Evolutionary conservation across 2,329 filamentous ascomycete genomes (phyloP).

Genomic region (Calonectria leucothoes): DNA sequence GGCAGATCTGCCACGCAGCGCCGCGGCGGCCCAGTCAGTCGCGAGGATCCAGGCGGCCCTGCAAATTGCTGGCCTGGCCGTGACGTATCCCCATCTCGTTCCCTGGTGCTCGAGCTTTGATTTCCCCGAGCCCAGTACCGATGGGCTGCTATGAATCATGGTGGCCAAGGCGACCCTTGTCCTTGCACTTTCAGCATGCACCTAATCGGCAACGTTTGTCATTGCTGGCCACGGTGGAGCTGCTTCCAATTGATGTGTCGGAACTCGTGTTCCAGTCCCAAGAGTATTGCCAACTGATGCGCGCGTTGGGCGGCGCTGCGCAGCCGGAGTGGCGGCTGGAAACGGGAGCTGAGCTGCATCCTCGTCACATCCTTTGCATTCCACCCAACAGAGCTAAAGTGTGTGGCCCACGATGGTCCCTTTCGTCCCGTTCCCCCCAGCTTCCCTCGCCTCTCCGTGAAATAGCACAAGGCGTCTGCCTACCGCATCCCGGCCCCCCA

Average conservation of each 20-base stretch:
- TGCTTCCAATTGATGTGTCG: slow-evolving; percentile 8
- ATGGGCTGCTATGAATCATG: background rate
- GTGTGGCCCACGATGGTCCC: background rate
- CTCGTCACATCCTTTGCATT: slow-evolving; percentile 14
- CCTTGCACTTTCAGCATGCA: background rate
- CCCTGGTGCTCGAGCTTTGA: slow-evolving; percentile 4
- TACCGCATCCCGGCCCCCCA: background rate
- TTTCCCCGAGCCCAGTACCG: slow-evolving; percentile 7
- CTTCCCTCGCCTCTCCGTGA: background rate
- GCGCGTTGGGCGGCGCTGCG: slow-evolving; percentile 10
- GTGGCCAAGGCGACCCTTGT: background rate
- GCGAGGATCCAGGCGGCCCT: background rate
- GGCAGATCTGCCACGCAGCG: background rate
- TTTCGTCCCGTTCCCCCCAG: background rate
- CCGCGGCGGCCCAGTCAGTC: background rate
- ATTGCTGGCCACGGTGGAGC: background rate
- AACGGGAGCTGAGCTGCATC: background rate
- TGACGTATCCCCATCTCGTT: slow-evolving; percentile 15
- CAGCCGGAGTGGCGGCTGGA: slow-evolving; percentile 7
- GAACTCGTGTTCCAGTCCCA: background rate
- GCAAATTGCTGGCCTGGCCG: background rate
- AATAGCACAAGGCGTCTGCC: background rate
- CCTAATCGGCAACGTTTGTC: background rate
- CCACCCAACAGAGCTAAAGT: slow-evolving; percentile 4
- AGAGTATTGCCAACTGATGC: slow-evolving; percentile 13